Percentiles rank a stretch among this genome's conserved stretches.
These are phyloP conservation scores for Butyriboletus loyo DNA, from an alignment of 768 basidiomycete genomes.

Conservation along the genomic window DNA sequence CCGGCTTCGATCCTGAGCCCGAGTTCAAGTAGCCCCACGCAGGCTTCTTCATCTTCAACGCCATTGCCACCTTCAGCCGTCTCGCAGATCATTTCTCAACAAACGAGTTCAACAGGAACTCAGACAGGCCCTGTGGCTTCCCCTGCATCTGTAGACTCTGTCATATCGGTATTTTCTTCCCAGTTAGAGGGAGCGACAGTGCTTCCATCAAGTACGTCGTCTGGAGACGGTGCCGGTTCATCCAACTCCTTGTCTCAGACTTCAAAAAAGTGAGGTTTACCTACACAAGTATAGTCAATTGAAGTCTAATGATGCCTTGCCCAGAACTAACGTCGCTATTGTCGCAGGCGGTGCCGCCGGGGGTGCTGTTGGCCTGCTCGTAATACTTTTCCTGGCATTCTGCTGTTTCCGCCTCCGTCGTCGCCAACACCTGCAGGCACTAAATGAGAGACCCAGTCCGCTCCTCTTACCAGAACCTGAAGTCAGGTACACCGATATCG, in stretches of 20 bases:
- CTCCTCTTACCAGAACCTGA: slow-evolving; percentile 4
- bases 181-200: slow-evolving; percentile 4
- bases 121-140: background rate
- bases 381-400: slow-evolving; percentile 8
- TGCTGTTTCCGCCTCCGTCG: slow-evolving; percentile 14
- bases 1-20: background rate
- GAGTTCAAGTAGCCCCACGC: background rate
- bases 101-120: background rate
- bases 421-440: background rate
- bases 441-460: slow-evolving; percentile 8
- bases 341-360: slow-evolving; percentile 18
- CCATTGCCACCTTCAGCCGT: background rate
- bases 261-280: slow-evolving; percentile 12
- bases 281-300: background rate
- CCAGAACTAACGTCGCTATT: slow-evolving; percentile 14
- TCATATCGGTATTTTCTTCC: slow-evolving; percentile 4
- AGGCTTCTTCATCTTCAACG: slow-evolving; percentile 4
- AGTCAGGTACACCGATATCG: background rate
- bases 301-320: background rate
- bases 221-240: slow-evolving; percentile 1
- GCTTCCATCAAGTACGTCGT: slow-evolving; percentile 12
- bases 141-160: background rate
- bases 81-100: background rate
- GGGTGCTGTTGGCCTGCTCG: slow-evolving; percentile 17
- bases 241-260: background rate